Evolutionary conservation across 768 basidiomycete species (phyloP), one percentile per base, ranked within the genome.

Genomic region (Suillus sp.): DNA sequence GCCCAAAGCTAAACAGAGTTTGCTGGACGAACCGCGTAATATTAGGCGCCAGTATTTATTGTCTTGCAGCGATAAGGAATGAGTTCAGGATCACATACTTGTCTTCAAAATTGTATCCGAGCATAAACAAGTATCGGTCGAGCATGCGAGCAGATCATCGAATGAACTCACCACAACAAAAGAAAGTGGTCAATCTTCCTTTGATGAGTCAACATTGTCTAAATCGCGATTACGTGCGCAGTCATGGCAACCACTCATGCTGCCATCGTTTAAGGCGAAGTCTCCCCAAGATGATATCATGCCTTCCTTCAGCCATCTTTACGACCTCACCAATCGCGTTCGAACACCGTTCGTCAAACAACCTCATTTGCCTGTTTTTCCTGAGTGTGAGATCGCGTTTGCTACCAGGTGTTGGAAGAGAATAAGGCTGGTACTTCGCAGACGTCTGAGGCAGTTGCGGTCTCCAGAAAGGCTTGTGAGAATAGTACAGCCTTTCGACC

Each of bases 291-390:
- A 76, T 80, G 56, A 90, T 59, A 22, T 72, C 70, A 54, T 83
- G 78, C 67, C 80, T 78, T 14, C 81, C 85, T 70, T 90, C 88
- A 25, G 86, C 87, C 80, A 90, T 80, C 62, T 76, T 78, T 45
- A 86, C 78, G 1, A 83, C 80, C 68, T 88, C 82, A 27, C 82
- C 80, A 2, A 89, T 68, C 34, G 82, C 79, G 37, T 78, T 77
- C 79, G 81, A 82, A 3, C 78, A 79, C 27, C 71, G 74, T 16
- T 75, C 74, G 20, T 78, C 75, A 35, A 82, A 66, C 3, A 71
- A 67, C 58, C 70, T 71, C 62, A 64, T 67, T 60, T 66, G 66
- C 50, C 70, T 68, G 43, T 62, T 60, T 45, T 69, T 72, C 60
- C 65, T 67, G 50, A 64, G 50, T 54, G 27, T 61, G 42, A 66